These are phyloP conservation scores for Cytospora mali DNA, from an alignment of 2,329 filamentous ascomycete genomes.

Conservation along the genomic window DNA sequence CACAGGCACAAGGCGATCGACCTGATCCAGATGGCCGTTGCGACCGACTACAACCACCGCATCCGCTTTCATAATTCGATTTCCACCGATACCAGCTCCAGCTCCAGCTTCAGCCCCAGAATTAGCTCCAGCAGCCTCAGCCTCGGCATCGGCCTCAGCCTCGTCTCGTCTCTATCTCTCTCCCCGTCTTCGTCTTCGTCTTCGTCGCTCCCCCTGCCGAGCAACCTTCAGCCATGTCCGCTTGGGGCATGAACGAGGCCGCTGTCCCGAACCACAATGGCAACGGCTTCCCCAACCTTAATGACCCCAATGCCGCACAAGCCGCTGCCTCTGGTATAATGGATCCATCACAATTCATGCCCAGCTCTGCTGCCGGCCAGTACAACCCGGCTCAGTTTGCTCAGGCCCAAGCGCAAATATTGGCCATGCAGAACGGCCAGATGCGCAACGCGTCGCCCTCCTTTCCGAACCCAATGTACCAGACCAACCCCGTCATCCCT, in stretches of 20 bases:
- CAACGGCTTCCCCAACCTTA: slow-evolving; percentile 67
- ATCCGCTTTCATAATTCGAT: slow-evolving; percentile 8
- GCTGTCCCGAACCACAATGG: slow-evolving; percentile 70
- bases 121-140: slow-evolving; percentile 25
- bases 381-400: slow-evolving; percentile 64
- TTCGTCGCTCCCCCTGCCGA: slow-evolving; percentile 12
- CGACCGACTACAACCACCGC: slow-evolving; percentile 24
- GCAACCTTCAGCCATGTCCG: slow-evolving; percentile 60
- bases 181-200: slow-evolving; percentile 20
- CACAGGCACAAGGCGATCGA: slow-evolving; percentile 38
- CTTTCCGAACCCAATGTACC: slow-evolving; percentile 77
- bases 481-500: slow-evolving; percentile 83
- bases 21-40: slow-evolving; percentile 49
- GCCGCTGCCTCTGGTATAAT: slow-evolving; percentile 59
- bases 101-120: slow-evolving; percentile 26
- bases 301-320: slow-evolving; percentile 54
- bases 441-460: slow-evolving; percentile 82
- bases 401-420: slow-evolving; percentile 53
- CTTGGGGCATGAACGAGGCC: slow-evolving; percentile 70
- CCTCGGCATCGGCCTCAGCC: slow-evolving; percentile 7
- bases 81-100: slow-evolving; percentile 5
- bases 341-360: slow-evolving; percentile 67
- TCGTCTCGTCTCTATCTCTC: slow-evolving; percentile 17
- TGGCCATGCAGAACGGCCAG: slow-evolving; percentile 73
- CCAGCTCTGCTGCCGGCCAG: slow-evolving; percentile 52